Base-by-base conservation (phyloP, 768 basidiomycete genomes). In the Russula sp. region DNA sequence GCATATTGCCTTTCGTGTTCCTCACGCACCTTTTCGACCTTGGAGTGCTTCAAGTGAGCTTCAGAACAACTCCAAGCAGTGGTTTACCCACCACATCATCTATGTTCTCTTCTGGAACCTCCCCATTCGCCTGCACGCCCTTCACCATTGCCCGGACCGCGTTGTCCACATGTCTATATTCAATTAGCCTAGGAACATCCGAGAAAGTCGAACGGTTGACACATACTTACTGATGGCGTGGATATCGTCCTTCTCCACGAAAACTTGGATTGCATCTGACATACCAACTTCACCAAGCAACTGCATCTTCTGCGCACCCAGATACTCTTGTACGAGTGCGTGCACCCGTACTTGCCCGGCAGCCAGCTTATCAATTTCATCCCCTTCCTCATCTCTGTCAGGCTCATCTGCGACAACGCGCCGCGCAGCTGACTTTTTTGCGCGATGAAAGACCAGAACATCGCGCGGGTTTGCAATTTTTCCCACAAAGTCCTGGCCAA, bases 171-270 rank as follows among this genome's bases (percentile, higher is more conserved):
- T 92, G 90, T 50, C 90, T 92, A 16, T 9, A 30, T 24, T 59
- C 34, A 51, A 49, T 38, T 62, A 61, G 40, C 30, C 51, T 8
- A 32, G 38, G 14, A 4, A n/a, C 1, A 26, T 59, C 32, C 59
- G 20, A 26, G 24, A 30, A 22, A 24, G 28, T 18, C n/a, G 34
- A 57, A 22, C 38, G 36, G 20, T 6, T 38, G n/a, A 16, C 5
- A 83, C 89, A 68, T 68, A 94, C 94, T 79, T 83, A 68, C 87
- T 84, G 72, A 99, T 96, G 10, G 96, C 93, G 78, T 94, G 90
- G 32, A 84, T 86, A 74, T 97, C 94, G 71, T 98, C 96, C 80
- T 99, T 99, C 75, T 98, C 95, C 64, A 99, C 95, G 76, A 91
- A 98, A 75, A 88, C 82, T 78, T 92, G 88, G 58, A 99, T 94